Evolutionary conservation across 768 basidiomycete genomes (phyloP), one percentile per base, ranked within the genome.

Genomic region (Ephemerocybe angulata): DNA sequence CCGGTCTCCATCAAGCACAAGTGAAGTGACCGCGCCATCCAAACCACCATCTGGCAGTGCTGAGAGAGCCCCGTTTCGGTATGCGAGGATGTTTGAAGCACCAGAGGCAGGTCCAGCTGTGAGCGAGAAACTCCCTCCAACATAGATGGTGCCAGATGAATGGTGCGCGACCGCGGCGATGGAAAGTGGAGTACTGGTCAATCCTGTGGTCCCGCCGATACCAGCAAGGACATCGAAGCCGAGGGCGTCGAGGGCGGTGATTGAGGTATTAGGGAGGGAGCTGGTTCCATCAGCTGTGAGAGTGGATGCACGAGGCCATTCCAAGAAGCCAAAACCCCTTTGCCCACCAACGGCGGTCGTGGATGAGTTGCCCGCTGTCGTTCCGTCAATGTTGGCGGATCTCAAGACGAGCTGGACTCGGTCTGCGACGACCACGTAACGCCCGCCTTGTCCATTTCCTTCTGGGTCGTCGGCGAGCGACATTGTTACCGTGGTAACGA

Each of bases 341-440:
- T 75, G 74, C 12, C 71, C 66, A 37, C 67, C 70, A 56, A 59
- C 55, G 13, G 60, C 60, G 27, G 63, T 68, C 62, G 24, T 72
- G 2, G 70, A 66, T 40, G 70, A 63, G 29, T 65, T 71, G 4
- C 69, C 65, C 12, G 66, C 53, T 19, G 64, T 25, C 69, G 69
- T 52, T 67, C 66, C 37, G 65, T 63, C 2, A 72, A 66, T 55
- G 65, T 79, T 82, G 13, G 81, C 79, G 19, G 85, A 88, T 19
- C 76, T 85, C 43, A 98, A 79, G 31, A 86, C 70, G 51, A 98
- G 69, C 67, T 94, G 83, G n/a, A 98, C 79, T 28, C 84, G 77
- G 64, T 93, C 91, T 3, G 96, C 96, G 10, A 98, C 86, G 29
- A 98, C 71, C 50, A 87, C 81, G 67, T 85, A 96, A 57, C 83